These are phyloP conservation scores for Dactylellina cionopaga DNA, from an alignment of 2,329 filamentous ascomycete species.

Conservation along the genomic window DNA sequence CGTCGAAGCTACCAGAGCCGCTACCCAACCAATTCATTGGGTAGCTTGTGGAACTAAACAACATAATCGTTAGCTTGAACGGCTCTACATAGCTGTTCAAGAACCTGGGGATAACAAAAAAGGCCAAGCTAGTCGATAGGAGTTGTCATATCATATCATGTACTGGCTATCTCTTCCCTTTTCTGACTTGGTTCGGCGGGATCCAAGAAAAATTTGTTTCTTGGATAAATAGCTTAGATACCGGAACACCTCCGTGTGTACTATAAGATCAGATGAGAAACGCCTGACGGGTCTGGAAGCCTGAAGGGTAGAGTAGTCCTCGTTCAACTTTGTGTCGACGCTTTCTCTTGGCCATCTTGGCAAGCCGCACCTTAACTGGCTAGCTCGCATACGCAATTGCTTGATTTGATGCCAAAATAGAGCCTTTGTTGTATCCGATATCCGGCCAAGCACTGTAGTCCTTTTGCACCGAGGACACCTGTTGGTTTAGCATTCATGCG, in stretches of 20 bases:
- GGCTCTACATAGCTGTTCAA: constrained; percentile 23
- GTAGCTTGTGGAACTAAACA: too few relatives aligned
- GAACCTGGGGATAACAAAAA: not conserved
- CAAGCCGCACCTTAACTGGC: constrained; percentile 11
- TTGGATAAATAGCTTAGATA: too few relatives aligned
- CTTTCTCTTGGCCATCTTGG: constrained; percentile 14
- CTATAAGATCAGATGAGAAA: not conserved
- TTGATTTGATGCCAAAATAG: not conserved
- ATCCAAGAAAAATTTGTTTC: not conserved
- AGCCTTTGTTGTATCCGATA: too few relatives aligned
- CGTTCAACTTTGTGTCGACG: not conserved
- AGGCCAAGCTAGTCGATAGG: not conserved
- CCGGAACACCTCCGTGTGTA: too few relatives aligned
- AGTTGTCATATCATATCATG: not conserved
- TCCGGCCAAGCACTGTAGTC: too few relatives aligned
- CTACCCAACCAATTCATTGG: not conserved
- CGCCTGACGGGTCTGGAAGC: not conserved
- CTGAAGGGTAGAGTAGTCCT: not conserved
- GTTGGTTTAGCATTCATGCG: too few relatives aligned
- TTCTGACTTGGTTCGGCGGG: not conserved
- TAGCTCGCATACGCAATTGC: constrained; percentile 5
- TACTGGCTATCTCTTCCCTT: not conserved
- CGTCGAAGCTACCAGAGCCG: constrained; percentile 30
- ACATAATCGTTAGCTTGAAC: constrained; percentile 5
- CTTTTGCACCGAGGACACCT: too few relatives aligned